Evolutionary conservation across 768 basidiomycete species (phyloP), one percentile per base, ranked within the genome.

Genomic region (Russula sp.): DNA sequence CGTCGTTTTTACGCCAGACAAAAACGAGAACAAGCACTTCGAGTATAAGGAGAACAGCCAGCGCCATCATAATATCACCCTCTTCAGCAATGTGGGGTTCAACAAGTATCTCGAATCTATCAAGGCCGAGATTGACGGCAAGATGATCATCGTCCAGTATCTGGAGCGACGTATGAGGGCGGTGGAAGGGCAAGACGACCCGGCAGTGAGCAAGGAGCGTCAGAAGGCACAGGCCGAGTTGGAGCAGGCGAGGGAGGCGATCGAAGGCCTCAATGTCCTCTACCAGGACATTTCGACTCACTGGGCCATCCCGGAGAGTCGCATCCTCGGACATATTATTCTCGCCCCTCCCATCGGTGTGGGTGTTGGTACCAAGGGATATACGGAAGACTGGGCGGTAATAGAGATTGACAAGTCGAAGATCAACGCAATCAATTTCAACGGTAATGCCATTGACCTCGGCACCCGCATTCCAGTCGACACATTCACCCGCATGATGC

Each of bases 41-140:
- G 39, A 35, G 61, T 36, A 39, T 65, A 65, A 66, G 65, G 55
- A 61, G 49, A 66, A 68, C 68, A 65, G 34, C 39, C 67, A 67
- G 67, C 29, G 54, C 36, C 41, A 49, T 9, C 68, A 58, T 63
- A 55, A 74, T 16, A 73, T 76, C 65, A 63, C 70, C 48, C 60
- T 75, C 8, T 70, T 74, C 48, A 68, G 75, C 59, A 66, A 58
- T 16, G 64, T 43, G 35, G 68, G 68, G 13, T 71, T 70, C 65
- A 59, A 53, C 46, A 65, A 72, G 50, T 52, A 71, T 56, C 49
- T 71, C 51, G 66, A 64, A 43, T 72, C 62, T 20, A 74, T 75
- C 65, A 68, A 71, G 61, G 41, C 56, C 58, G 53, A 51, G 64
- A 70, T 71, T 6, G 2, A 10, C 3, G 1, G 3, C 6, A 20